Evolutionary conservation across 495 filamentous ascomycete species (phyloP), one percentile per base, ranked within the genome.

Genomic region (Penicillium lagena): DNA sequence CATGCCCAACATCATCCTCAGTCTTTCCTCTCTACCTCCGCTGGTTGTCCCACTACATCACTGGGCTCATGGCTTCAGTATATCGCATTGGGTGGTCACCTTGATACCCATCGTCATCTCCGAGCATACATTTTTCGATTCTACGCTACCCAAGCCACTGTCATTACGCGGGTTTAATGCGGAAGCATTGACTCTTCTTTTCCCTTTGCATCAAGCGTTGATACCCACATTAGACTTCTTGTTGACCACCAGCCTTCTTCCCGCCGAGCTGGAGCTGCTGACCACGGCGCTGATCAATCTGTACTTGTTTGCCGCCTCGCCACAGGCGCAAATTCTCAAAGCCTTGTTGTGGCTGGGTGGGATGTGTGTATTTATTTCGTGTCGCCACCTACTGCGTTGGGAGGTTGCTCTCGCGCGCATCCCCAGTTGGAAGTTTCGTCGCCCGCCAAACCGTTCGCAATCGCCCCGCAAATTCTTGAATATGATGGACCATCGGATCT

Each of bases 271-370:
- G 39, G 89, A 96, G 51, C 73, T 97, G 12, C 77, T 96, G 35
- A 89, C 90, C 14, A 76, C 79, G 31, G 80, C 81, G 11, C 73
- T 97, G 36, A 86, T 96, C 54, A 89, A 96, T 61, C 62, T 97
- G 35, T 70, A 90, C 33, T 58, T 95, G 11, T 77, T 90, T 48
- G 82, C 90, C 22, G 57, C 63, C 9, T 95, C 91, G 8, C 89
- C 93, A 1, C 94, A 97, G 65, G 81, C 81, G 7, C 68, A 85
- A 29, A 94, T 97, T 37, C 64, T 97, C 7, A 85, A 87, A 60
- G 78, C 82, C 8, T 58, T 96, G 28, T 70, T 97, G 7, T 97
- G 93, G 90, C 74, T 88, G 31, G 94, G 94, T 22, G 90, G 90
- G 27, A 60, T 96, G 38, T 76, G 77, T 39, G 53, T 95, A 12